Percentiles rank a stretch among this genome's conserved stretches.
Evolutionary conservation across 1,139 yeast species (phyloP).

Genomic region (Saccharomyces hybrid): DNA sequence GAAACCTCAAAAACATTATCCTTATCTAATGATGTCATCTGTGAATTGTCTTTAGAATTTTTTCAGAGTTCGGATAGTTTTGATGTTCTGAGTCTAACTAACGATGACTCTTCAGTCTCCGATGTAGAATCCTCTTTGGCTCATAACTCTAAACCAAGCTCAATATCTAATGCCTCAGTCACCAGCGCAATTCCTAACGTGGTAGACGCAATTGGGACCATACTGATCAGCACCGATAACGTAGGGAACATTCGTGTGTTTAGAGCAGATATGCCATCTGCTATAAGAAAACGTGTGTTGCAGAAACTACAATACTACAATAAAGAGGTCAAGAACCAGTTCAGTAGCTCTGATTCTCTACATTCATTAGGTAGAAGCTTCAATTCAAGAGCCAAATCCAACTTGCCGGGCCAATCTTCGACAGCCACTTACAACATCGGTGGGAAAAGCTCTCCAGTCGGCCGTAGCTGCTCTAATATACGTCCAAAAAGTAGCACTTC

Average conservation of each 20-base stretch:
- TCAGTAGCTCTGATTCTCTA: slow-evolving; percentile 11
- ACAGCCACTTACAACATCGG: not conserved
- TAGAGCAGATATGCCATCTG: slow-evolving; percentile 65
- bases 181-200: slow-evolving; percentile 13
- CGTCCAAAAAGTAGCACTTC: slow-evolving; percentile 13
- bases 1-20: slow-evolving; percentile 57
- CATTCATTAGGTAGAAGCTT: slow-evolving; percentile 6
- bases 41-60: slow-evolving; percentile 45
- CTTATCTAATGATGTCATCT: slow-evolving; percentile 71
- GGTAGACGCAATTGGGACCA: slow-evolving; percentile 31
- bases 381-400: not conserved
- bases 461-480: slow-evolving; percentile 1
- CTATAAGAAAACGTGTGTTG: slow-evolving; percentile 32
- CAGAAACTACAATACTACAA: slow-evolving; percentile 17
- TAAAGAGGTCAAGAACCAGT: slow-evolving; percentile 1
- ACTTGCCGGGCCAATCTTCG: not conserved
- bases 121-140: slow-evolving; percentile 1
- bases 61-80: slow-evolving; percentile 30
- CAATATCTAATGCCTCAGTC: not conserved
- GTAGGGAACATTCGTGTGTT: slow-evolving; percentile 68
- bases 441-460: not conserved
- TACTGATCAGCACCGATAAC: slow-evolving; percentile 69
- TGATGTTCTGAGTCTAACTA: slow-evolving; percentile 7
- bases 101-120: not conserved
- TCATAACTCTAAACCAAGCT: slow-evolving; percentile 2